Percentiles rank a stretch among this genome's conserved stretches.
Conservation (phyloP, 202 grass and related monocot genomes). For the Carex arenaria region DNA sequence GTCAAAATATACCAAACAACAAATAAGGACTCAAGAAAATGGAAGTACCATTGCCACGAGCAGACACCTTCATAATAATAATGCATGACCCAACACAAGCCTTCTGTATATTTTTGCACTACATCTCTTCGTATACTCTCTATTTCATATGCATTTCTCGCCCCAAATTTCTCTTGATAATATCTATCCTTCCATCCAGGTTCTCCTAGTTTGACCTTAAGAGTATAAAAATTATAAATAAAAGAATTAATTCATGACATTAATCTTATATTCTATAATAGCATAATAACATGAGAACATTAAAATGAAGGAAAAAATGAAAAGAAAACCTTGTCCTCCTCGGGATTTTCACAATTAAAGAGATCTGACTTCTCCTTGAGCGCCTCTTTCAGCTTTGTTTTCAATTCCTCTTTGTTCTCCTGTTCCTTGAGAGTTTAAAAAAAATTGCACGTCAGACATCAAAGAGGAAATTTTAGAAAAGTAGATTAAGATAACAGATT, state of each 20-base stretch:
- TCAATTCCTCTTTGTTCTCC: slow-evolving; percentile 86
- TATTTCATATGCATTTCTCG: slow-evolving; percentile 57
- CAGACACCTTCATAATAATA: slow-evolving; percentile 99
- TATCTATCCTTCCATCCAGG: slow-evolving; percentile 98
- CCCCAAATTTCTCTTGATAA: slow-evolving; percentile 91
- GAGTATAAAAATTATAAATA: neutral
- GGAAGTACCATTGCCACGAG: slow-evolving; percentile 88
- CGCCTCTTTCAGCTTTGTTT: slow-evolving; percentile 77
- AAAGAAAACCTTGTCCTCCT: slow-evolving; percentile 78
- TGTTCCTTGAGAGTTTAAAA: slow-evolving; percentile 37
- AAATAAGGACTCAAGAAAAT: slow-evolving; percentile 8
- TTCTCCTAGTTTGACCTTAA: slow-evolving; percentile 85
- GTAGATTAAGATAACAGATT: neutral
- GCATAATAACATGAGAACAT: neutral
- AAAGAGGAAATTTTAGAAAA: neutral
- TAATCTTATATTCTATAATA: neutral
- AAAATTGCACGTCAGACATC: neutral
- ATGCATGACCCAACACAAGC: slow-evolving; percentile 99
- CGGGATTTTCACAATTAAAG: slow-evolving; percentile 91
- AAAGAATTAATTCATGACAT: neutral
- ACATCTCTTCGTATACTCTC: slow-evolving; percentile 81
- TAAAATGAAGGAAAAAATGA: slow-evolving; percentile 1
- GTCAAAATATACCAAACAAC: slow-evolving; percentile 8
- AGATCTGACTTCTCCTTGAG: slow-evolving; percentile 94
- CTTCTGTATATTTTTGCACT: slow-evolving; percentile 89